Base-by-base conservation (phyloP, 2,329 filamentous ascomycete species). In the Chrysoporthe puriensis region DNA sequence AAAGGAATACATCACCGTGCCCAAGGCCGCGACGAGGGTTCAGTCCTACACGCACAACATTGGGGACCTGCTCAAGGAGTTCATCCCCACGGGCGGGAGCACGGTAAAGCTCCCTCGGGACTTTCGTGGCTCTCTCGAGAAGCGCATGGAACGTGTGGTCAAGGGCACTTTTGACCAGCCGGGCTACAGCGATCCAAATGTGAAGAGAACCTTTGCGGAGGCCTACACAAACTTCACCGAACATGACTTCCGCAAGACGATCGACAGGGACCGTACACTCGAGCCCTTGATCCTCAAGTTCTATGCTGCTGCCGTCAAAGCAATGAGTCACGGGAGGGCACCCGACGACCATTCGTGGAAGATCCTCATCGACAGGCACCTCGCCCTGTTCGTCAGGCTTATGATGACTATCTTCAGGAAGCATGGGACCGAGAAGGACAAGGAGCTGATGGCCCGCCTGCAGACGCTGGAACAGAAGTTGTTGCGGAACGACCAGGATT, bases 221-320 rank as follows among this genome's bases (percentile, higher is more conserved):
- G 97, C 97, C 71, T 91, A 97, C 77, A 97, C 95, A 68, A 91
- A 93, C 66, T 92, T 99, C 77, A 97, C 95, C 73, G 93, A 96
- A 70, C 90, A 90, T 70, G 89, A 88, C 58, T 97, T 97, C 76
- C 90, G 93, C 72, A 96, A 94, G 81, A 91, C 90, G 68, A 93
- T 97, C 83, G 94, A 97, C 76, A 97, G 97, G 80, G 95, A 97
- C 78, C 88, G 95, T 70, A 90, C 95, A 75, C 90, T 97, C 32
- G 96, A 99, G 79, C 94, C 97, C 71, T 82, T 98, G 63, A 89
- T 99, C 63, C 85, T 99, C 73, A 97, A 98, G 71, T 98, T 99
- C 83, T 98, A 96, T 80, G 96, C 94, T 1, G 91, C 93, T 71
- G 94, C 96, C 7, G 97, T 93, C 58, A 96, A 97, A 77, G 94